Conservation (phyloP, 352 stramenopile species). For the Phytophthora lateralis region DNA sequence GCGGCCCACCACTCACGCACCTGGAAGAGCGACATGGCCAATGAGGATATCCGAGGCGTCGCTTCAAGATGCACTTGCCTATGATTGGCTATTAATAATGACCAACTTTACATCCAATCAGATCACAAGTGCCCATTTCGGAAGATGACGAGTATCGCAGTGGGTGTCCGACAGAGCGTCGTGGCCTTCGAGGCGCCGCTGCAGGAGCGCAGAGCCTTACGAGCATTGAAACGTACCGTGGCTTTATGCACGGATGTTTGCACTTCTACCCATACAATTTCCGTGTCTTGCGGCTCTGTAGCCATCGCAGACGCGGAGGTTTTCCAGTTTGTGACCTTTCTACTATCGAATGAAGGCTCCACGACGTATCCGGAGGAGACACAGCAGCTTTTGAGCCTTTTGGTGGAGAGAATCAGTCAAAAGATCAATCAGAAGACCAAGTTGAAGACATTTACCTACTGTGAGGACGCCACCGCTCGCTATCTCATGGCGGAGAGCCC, state of each 20-base stretch:
- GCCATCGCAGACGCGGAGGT: conserved; percentile 40
- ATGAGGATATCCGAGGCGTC: conserved; percentile 29
- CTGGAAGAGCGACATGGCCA: conserved; percentile 90
- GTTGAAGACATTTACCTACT: conserved; percentile 17
- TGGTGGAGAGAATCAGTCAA: not conserved
- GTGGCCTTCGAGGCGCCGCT: conserved; percentile 54
- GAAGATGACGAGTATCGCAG: conserved; percentile 30
- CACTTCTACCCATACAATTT: not conserved
- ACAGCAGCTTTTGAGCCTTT: conserved; percentile 23
- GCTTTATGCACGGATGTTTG: not conserved
- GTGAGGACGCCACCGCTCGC: conserved; percentile 21
- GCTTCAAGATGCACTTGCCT: conserved; percentile 25
- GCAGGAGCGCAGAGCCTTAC: conserved; percentile 30
- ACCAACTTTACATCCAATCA: conserved; percentile 9
- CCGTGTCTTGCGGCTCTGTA: conserved; percentile 20
- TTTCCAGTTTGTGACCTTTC: conserved; percentile 44
- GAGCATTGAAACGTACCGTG: conserved; percentile 20
- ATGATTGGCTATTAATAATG: conserved; percentile 12
- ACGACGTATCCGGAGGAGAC: conserved; percentile 31
- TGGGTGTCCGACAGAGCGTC: conserved; percentile 45
- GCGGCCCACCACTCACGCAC: conserved; percentile 89
- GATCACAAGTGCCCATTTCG: conserved; percentile 18
- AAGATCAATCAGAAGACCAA: not conserved
- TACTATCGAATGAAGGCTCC: conserved; percentile 28
- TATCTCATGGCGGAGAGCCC: conserved; percentile 25